Evolutionary conservation across 129 eudicot genomes (phyloP), one percentile per base, ranked within the genome.

Genomic region (Artemisia annua): DNA sequence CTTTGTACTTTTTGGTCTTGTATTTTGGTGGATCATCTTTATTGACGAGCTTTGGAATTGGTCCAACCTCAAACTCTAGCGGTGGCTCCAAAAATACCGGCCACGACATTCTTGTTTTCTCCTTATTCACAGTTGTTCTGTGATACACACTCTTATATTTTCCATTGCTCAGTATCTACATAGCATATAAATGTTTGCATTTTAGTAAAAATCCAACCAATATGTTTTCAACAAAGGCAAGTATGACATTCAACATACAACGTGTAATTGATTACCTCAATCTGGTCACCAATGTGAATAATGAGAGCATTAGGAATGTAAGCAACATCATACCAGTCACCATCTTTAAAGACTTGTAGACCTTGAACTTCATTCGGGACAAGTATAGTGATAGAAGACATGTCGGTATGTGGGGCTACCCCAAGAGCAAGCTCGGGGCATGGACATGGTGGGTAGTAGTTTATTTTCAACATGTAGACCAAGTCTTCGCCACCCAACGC

Each of bases 1-100:
- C 87, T 64, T 83, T 83, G 75, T 70, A 85, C 78, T 83, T 72
- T 59, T 79, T 79, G n/a, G 83, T 72, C 72, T 67, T 71, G 61
- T 22, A 65, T 48, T 76, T 81, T 28, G 65, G 63, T 62, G 82
- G 75, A 61, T 76, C 77, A 16, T 71, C 72, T 57, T 66, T 11
- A 22, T 15, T 75, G 7, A 89, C 72, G 28, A 92, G 88, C 80
- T 89, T 71, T 14, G 85, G 88, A 68, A 71, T 59, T 0, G 96
- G 96, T 14, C 96, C 98, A 11, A 79, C 75, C 62, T 77, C 90
- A 48, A 72, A 81, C 70, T 89, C 88, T n/a, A 81, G 52, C 43
- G 96, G 91, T 60, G 98, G 98, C 81, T 89, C 96, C 63, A 87
- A 54, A 66, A 92, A 87, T 56, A 92, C 82, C 10, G 97, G 96